Conservation (phyloP, 495 filamentous ascomycete genomes). For the Coniosporium apollinis region DNA sequence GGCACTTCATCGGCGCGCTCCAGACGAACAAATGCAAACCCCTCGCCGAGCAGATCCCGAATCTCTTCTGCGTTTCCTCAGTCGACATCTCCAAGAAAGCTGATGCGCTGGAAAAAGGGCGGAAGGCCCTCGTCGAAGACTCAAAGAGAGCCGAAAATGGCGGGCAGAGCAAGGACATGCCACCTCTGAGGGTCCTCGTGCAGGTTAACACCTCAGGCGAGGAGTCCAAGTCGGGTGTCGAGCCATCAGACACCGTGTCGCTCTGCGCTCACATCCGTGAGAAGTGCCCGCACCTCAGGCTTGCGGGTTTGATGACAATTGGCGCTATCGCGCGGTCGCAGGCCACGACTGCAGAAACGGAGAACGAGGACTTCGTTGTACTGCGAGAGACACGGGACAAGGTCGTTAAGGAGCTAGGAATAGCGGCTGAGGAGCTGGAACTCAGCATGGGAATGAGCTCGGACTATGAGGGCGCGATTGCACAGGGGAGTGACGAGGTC, state of each 20-base stretch:
- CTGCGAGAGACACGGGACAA: constrained; percentile 54
- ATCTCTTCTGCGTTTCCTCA: constrained; percentile 85
- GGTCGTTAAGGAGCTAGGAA: constrained; percentile 33
- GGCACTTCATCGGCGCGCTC: constrained; percentile 92
- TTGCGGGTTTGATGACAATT: constrained; percentile 91
- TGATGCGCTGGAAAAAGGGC: constrained; percentile 56
- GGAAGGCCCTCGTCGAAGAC: constrained; percentile 31
- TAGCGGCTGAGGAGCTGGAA: constrained; percentile 34
- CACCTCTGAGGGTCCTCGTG: constrained; percentile 54
- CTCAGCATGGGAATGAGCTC: constrained; percentile 79
- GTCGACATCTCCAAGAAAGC: constrained; percentile 83
- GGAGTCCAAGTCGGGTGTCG: constrained; percentile 62
- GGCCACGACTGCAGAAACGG: constrained; percentile 46
- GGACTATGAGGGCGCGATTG: constrained; percentile 85
- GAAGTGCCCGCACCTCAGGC: constrained; percentile 50
- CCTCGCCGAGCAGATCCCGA: constrained; percentile 66
- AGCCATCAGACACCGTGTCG: constrained; percentile 37
- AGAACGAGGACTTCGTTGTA: constrained; percentile 77
- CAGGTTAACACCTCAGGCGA: constrained; percentile 95
- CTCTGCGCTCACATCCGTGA: constrained; percentile 51
- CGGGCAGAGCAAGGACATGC: constrained; percentile 11
- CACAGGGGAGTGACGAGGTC: constrained; percentile 75
- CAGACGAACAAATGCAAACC: constrained; percentile 85
- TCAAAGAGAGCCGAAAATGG: not conserved
- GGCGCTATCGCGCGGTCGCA: constrained; percentile 74